Percentiles rank a stretch among this genome's conserved stretches.
Conservation (phyloP, 192 early-diverging fungal species). For the Backusella westeae region DNA sequence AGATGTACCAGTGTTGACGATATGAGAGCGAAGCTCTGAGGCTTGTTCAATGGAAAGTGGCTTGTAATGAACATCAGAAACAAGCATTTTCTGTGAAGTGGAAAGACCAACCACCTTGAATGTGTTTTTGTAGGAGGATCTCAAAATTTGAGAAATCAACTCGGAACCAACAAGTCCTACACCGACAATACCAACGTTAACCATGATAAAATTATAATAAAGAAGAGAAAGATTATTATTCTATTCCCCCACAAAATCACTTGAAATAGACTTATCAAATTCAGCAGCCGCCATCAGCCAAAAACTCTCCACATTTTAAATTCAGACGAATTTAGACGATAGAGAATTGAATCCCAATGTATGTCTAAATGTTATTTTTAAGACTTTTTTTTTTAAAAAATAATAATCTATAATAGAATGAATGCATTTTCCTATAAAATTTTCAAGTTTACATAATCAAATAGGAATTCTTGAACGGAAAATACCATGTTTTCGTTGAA, state of each 20-base stretch:
- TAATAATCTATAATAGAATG: background rate
- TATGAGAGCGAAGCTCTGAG: constrained; percentile 41
- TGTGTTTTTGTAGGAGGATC: constrained; percentile 47
- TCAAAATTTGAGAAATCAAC: constrained; percentile 76
- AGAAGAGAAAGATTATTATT: background rate
- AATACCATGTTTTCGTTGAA: background rate
- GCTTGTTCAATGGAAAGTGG: constrained; percentile 48
- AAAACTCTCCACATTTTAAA: background rate
- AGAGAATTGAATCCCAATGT: background rate
- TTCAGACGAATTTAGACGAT: background rate
- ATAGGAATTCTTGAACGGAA: background rate
- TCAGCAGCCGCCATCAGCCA: background rate
- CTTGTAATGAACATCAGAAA: constrained; percentile 46
- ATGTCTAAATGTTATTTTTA: background rate
- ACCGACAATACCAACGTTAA: constrained; percentile 90
- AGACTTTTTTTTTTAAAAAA: background rate
- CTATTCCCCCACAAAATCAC: background rate
- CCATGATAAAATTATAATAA: constrained; percentile 37
- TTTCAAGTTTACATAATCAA: background rate
- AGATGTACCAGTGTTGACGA: constrained; percentile 36
- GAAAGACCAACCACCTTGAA: constrained; percentile 76
- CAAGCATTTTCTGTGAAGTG: constrained; percentile 71
- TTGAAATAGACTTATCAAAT: constrained; percentile 7
- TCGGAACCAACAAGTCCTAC: constrained; percentile 94
- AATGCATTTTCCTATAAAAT: background rate